Evolutionary conservation across 2,329 filamentous ascomycete species (phyloP), one percentile per base, ranked within the genome.

Genomic region (Aspergillus candidus): DNA sequence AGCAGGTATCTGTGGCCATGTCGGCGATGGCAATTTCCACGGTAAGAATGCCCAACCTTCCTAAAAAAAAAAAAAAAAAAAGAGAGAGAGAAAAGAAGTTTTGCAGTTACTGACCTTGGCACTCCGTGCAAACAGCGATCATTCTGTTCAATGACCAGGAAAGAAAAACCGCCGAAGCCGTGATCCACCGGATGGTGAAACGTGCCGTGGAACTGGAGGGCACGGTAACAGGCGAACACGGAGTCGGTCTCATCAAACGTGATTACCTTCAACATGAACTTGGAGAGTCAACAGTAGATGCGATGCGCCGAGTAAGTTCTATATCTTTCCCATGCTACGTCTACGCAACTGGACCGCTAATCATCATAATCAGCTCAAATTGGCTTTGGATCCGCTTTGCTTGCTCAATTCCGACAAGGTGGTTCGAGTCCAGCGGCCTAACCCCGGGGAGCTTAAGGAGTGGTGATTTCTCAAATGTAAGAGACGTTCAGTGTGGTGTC

Each of bases 11-110:
- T 74, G 85, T 17, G 84, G 84, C 0, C 84, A 88, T 59, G 83
- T 86, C 1, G 84, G 84, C 2, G 84, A 88, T 60, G 83, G 84
- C 14, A 87, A 87, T 56, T 87, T 87, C 56, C 84, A 88, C 57
- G 73, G 79, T 74, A 68, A 69, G 61, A 59, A 59, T 51, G 22
- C 22, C 4, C 22, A 27, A 30, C 12, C 27, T 32, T 35, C 22
- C n/a, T 34, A 2, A 27, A 27, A 3, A 1, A 27, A 10, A 27
- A 27, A 27, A 4, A 3, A 27, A 27, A 10, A 10, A 27, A 27
- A 10, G 22, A 27, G 8, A 6, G 18, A 7, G 18, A 22, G 22
- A 10, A 27, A 27, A 10, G 22, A 27, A 27, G 7, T 10, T 27
- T 27, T 10, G 6, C 7, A 27, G 18, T 27, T 10, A 12, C 13